Conservation (phyloP, 2,329 filamentous ascomycete genomes). For the Cladosporium sp. region DNA sequence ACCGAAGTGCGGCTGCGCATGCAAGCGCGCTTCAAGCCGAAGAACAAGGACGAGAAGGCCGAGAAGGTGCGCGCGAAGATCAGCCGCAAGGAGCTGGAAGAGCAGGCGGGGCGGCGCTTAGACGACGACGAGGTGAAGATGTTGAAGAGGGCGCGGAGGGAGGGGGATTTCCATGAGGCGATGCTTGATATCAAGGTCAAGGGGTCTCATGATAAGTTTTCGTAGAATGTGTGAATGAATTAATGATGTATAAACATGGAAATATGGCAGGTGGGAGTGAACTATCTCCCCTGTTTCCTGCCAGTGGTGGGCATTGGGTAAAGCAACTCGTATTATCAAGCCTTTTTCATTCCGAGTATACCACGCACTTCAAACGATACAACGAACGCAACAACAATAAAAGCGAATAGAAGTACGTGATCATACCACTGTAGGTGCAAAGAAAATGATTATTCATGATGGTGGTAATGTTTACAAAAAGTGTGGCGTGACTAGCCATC, state of each 20-base stretch:
- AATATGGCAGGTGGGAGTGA: no score
- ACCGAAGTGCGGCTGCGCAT: constrained; percentile 81
- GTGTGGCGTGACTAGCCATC: constrained; percentile 4
- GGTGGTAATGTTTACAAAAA: constrained; percentile 14
- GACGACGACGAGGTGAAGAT: constrained; percentile 79
- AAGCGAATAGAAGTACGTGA: neutral
- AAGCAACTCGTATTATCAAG: neutral
- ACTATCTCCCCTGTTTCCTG: neutral
- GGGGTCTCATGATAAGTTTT: constrained; percentile 86
- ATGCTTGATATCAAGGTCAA: constrained; percentile 86
- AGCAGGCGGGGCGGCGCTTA: constrained; percentile 33
- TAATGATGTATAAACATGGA: neutral
- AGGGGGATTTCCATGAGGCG: constrained; percentile 88
- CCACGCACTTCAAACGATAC: neutral
- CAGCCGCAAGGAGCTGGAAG: constrained; percentile 66
- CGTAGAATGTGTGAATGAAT: constrained; percentile 26
- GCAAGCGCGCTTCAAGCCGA: constrained; percentile 92
- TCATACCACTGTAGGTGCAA: neutral
- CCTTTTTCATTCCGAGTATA: neutral
- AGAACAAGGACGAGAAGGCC: constrained; percentile 74
- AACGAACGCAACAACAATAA: neutral
- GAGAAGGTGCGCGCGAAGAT: constrained; percentile 84
- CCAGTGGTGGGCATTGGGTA: neutral
- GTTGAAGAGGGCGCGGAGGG: constrained; percentile 77
- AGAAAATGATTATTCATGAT: constrained; percentile 17